Evolutionary conservation across 345 rosid genomes (phyloP).

Genomic region (Kernera saxatilis): DNA sequence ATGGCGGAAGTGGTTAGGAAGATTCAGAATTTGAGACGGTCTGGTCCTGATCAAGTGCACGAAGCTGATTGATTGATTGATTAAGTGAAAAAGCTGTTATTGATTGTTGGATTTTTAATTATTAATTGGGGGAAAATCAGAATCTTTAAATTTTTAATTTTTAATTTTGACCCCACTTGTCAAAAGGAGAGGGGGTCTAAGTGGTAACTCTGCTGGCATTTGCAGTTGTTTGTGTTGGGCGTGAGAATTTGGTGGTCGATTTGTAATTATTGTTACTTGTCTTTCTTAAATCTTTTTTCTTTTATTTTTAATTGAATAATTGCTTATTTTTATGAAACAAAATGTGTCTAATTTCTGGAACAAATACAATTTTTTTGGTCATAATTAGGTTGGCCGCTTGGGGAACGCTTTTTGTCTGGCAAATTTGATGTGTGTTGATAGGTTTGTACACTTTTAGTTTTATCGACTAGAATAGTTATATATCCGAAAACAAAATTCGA

Average conservation of each 20-base stretch:
- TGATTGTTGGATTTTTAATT: not conserved
- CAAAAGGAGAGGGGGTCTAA: constrained; percentile 5
- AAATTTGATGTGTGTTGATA: not conserved
- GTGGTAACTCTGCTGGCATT: constrained; percentile 19
- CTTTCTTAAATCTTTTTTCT: not conserved
- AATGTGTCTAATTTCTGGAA: not conserved
- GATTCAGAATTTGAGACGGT: constrained; percentile 18
- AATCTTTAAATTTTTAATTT: not conserved
- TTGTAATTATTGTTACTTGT: constrained; percentile 23
- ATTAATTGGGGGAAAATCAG: not conserved
- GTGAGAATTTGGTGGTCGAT: constrained; percentile 25
- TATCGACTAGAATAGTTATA: not conserved
- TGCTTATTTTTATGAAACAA: not conserved
- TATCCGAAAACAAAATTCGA: not conserved
- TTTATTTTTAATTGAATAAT: not conserved
- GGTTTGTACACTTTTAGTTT: not conserved
- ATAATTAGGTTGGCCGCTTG: constrained; percentile 11
- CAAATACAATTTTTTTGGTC: not conserved
- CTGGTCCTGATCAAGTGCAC: constrained; percentile 15
- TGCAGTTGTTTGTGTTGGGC: constrained; percentile 21
- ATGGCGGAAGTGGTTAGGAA: constrained; percentile 49
- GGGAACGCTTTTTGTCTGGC: not conserved
- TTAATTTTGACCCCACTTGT: constrained; percentile 13
- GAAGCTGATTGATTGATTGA: constrained; percentile 10
- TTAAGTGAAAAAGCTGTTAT: not conserved